Conservation (phyloP, 2,329 filamentous ascomycete species). For the Beauveria sp. region DNA sequence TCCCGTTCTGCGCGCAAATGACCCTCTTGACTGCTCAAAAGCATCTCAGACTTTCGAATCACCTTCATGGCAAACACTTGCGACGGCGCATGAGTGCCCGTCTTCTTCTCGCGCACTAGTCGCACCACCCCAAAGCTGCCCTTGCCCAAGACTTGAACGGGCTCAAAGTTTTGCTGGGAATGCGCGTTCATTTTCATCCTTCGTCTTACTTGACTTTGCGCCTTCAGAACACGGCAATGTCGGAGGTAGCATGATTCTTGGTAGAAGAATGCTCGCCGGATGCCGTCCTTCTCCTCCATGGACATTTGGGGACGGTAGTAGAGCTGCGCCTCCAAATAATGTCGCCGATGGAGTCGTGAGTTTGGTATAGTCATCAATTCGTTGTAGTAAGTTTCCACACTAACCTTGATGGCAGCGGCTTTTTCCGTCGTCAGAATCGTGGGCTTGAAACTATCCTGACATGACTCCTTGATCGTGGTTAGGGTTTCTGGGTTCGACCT, state of each 20-base stretch:
- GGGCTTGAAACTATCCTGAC: slow-evolving; percentile 20
- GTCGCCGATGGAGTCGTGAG: slow-evolving; percentile 22
- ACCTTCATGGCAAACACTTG: slow-evolving; percentile 94
- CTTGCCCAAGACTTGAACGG: slow-evolving; percentile 76
- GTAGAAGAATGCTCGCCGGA: slow-evolving; percentile 50
- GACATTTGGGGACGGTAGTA: slow-evolving; percentile 45
- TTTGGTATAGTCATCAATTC: slow-evolving; percentile 47
- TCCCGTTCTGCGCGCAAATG: slow-evolving; percentile 87
- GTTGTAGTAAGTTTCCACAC: slow-evolving; percentile 78
- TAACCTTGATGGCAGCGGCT: slow-evolving; percentile 74
- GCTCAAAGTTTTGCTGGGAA: slow-evolving; percentile 52
- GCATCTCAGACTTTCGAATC: slow-evolving; percentile 89
- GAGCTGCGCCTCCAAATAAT: slow-evolving; percentile 42
- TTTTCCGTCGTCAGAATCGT: slow-evolving; percentile 61
- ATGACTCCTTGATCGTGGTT: slow-evolving; percentile 28
- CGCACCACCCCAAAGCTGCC: slow-evolving; percentile 92
- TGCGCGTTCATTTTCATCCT: slow-evolving; percentile 10
- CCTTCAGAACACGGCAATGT: slow-evolving; percentile 62
- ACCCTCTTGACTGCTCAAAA: slow-evolving; percentile 83
- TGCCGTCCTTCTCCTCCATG: slow-evolving; percentile 43
- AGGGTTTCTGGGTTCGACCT: slow-evolving; percentile 28
- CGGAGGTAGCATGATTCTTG: slow-evolving; percentile 71
- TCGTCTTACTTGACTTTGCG: slow-evolving; percentile 35
- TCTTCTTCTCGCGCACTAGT: slow-evolving; percentile 62
- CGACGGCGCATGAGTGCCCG: slow-evolving; percentile 20